A percentile compares a stretch with the other conserved stretches of the same genome.
phyloP scores from a whole-genome alignment of 139 green algal genomes.

The Astrephomene gubernaculifera region DNA sequence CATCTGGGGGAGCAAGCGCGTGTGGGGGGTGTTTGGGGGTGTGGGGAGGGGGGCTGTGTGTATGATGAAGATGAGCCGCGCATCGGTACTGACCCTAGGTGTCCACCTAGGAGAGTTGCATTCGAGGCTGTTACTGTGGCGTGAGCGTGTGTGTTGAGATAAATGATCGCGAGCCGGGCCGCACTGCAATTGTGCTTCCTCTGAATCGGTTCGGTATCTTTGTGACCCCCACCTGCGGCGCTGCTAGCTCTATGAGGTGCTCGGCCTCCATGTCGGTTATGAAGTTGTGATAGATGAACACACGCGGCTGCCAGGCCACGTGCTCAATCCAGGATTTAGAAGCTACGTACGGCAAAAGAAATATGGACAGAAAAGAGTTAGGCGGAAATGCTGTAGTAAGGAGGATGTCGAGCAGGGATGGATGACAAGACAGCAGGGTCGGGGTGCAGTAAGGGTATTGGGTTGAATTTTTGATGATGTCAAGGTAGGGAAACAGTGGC shows the following conservation, averaged over 20 bases:
- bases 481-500: too few species aligned
- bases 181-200: too few species aligned
- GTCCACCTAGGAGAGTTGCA: too few species aligned
- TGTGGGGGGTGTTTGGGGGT: not conserved
- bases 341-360: not conserved
- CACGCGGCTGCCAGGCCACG: slow-evolving; percentile 44
- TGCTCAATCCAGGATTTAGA: slow-evolving; percentile 41
- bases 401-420: too few species aligned
- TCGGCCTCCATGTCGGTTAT: slow-evolving; percentile 49
- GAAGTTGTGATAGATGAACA: slow-evolving; percentile 63
- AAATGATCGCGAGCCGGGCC: too few species aligned
- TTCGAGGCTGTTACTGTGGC: too few species aligned
- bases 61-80: too few species aligned
- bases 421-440: not conserved
- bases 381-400: too few species aligned
- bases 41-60: too few species aligned
- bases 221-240: slow-evolving; percentile 28
- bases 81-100: too few species aligned
- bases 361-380: not conserved
- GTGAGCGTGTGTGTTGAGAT: too few species aligned
- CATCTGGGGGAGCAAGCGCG: slow-evolving; percentile 31
- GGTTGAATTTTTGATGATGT: not conserved
- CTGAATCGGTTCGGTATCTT: too few species aligned
- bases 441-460: not conserved
- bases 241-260: slow-evolving; percentile 52